Evolutionary conservation across 2,329 filamentous ascomycete species (phyloP), one percentile per base, ranked within the genome.

Genomic region (Paraconiothyrium brasiliense): DNA sequence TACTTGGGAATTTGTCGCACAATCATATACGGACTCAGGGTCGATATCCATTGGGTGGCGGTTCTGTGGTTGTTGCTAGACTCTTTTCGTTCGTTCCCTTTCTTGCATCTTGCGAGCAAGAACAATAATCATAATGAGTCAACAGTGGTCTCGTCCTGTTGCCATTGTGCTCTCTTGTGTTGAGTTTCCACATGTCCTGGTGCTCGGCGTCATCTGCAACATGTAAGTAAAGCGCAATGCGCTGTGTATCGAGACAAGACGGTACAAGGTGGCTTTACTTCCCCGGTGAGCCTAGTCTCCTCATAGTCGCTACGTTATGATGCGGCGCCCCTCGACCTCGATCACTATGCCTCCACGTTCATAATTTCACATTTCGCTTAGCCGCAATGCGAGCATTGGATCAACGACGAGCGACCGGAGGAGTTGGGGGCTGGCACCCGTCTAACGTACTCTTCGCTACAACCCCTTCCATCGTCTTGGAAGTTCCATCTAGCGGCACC

Each of bases 31-130:
- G 54, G 32, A 35, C n/a, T 47, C n/a, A 16, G 54, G 43, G 43
- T 56, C 54, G 54, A 56, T 56, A 47, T 56, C 54, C 54, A 56
- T 39, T 34, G 54, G 41, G 54, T 37, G 54, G 54, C 43, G 24
- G 32, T 47, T 56, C n/a, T 44, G 27, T 27, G n/a, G 11, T 55
- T 22, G 32, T 34, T 34, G 24, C 39, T 54, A 22, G 39, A 43
- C 4, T 11, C 20, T 39, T 27, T 52, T 20, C 14, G 30, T 20
- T 27, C 50, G 34, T 51, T n/a, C 10, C 20, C 34, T 22, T 22
- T n/a, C 32, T 27, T 27, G 34, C 3, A 16, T 24, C 20, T 14
- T 22, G 34, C 49, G 35, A 41, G 34, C 35, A 20, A 27, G 24
- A 39, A 34, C 27, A 50, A 35, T 46, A 22, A 46, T 46, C 24